These are phyloP conservation scores for Nyssa sinensis DNA, from an alignment of 148 eudicot species.

Conservation along the genomic window DNA sequence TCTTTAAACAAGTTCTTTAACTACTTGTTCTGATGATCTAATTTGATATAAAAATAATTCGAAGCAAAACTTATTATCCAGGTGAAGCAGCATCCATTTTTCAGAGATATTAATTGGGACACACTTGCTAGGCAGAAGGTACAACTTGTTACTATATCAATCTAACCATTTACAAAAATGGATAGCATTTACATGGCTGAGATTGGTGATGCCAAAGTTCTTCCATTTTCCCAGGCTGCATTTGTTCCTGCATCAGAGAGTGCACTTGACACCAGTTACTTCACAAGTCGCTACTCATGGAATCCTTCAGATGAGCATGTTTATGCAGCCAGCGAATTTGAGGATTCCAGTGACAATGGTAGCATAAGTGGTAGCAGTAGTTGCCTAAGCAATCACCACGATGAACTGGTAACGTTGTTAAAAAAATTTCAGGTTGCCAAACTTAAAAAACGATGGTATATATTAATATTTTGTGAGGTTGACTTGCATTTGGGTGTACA, in stretches of 20 bases:
- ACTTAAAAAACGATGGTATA: too few species aligned
- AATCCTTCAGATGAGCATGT: slow-evolving; percentile 83
- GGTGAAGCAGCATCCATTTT: slow-evolving; percentile 96
- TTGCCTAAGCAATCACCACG: slow-evolving; percentile 74
- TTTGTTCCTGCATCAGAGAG: slow-evolving; percentile 96
- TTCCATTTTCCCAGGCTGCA: slow-evolving; percentile 71
- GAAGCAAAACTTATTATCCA: slow-evolving; percentile 27
- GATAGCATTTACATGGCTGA: background rate
- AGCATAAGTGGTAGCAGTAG: slow-evolving; percentile 84
- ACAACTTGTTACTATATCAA: background rate
- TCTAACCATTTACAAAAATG: background rate
- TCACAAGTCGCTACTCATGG: slow-evolving; percentile 91
- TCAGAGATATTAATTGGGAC: slow-evolving; percentile 96
- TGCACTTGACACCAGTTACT: slow-evolving; percentile 91
- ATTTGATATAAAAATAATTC: slow-evolving; percentile 8
- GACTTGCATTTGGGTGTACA: background rate
- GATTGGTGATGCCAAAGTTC: slow-evolving; percentile 4
- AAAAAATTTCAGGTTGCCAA: too few species aligned
- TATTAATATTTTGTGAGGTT: background rate
- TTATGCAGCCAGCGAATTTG: slow-evolving; percentile 70
- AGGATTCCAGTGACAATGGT: slow-evolving; percentile 77
- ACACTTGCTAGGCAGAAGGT: slow-evolving; percentile 99
- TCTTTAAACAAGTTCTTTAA: background rate
- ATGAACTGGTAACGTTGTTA: slow-evolving; percentile 68
- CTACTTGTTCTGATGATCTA: background rate